These are phyloP conservation scores for Cryptococcus sp. DNA, from an alignment of 1,284 basidiomycete species.

Conservation along the genomic window DNA sequence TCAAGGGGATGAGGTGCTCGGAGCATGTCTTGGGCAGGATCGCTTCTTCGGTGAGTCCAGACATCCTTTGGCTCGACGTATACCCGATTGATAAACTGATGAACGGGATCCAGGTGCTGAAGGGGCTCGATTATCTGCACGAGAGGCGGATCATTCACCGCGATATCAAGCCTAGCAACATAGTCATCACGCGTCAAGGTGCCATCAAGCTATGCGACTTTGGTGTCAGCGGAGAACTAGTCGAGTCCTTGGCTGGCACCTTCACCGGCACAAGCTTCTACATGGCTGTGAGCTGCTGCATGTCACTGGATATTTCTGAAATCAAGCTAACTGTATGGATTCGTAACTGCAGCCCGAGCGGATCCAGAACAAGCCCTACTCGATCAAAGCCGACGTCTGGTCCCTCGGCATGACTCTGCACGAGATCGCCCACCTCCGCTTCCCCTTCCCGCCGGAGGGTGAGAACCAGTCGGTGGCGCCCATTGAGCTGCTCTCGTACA, in stretches of 20 bases:
- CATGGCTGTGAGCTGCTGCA: constrained; percentile 76
- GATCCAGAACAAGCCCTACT: constrained; percentile 82
- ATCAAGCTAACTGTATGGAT: neutral
- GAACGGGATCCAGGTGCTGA: constrained; percentile 60
- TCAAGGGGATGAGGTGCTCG: constrained; percentile 72
- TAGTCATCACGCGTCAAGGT: constrained; percentile 80
- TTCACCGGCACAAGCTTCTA: constrained; percentile 97
- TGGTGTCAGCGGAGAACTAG: constrained; percentile 91
- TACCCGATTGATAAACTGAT: neutral
- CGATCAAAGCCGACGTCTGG: constrained; percentile 97
- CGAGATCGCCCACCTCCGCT: constrained; percentile 85
- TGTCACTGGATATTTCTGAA: constrained; percentile 5
- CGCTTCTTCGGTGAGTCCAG: constrained; percentile 71
- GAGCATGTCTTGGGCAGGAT: constrained; percentile 91
- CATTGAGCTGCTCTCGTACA: constrained; percentile 90
- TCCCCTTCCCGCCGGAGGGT: constrained; percentile 87
- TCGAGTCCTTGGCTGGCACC: constrained; percentile 86
- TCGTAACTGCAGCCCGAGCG: constrained; percentile 75
- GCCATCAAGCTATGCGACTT: constrained; percentile 92
- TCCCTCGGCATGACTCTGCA: constrained; percentile 89
- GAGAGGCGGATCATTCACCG: constrained; percentile 88
- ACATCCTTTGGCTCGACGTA: too few relatives aligned
- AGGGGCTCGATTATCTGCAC: constrained; percentile 90
- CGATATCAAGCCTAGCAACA: constrained; percentile 85
- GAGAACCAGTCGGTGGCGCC: constrained; percentile 64